Percentiles rank a stretch among this genome's conserved stretches.
phyloP scores from a whole-genome alignment of 2,329 filamentous ascomycete genomes.

The Aspergillus hortae region DNA sequence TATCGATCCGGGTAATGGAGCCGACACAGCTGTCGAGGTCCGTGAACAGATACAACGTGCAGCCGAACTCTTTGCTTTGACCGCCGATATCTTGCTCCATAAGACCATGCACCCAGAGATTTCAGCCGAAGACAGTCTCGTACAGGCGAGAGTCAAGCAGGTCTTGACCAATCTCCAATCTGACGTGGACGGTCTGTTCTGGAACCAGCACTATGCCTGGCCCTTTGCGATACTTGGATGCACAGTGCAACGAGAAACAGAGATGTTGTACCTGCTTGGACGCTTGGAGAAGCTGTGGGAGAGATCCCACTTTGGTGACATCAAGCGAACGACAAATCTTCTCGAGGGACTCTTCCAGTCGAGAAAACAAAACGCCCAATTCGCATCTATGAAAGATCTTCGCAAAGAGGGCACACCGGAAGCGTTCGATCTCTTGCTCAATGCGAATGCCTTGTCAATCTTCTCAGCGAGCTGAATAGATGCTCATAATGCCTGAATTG shows the following conservation, averaged over 20 bases:
- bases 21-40: not conserved
- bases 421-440: slow-evolving; percentile 1
- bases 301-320: slow-evolving; percentile 3
- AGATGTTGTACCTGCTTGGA: slow-evolving; percentile 2
- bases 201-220: slow-evolving; percentile 5
- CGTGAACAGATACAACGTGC: not conserved
- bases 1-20: not conserved
- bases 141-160: slow-evolving; percentile 2
- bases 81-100: slow-evolving; percentile 3
- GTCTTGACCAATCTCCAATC: slow-evolving; percentile 2
- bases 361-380: not conserved
- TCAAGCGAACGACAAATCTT: slow-evolving; percentile 1
- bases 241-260: slow-evolving; percentile 1
- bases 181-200: slow-evolving; percentile 2
- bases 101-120: slow-evolving; percentile 1
- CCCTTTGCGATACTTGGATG: slow-evolving; percentile 2
- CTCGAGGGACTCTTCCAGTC: not conserved
- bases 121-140: not conserved
- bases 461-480: not conserved
- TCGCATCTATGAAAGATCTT: not conserved
- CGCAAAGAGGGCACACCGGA: not conserved
- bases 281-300: slow-evolving; percentile 4
- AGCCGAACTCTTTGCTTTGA: slow-evolving; percentile 1
- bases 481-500: not conserved
- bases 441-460: not conserved